Evolutionary conservation across 2,329 filamentous ascomycete genomes (phyloP).

Genomic region (Escovopsis sp.): DNA sequence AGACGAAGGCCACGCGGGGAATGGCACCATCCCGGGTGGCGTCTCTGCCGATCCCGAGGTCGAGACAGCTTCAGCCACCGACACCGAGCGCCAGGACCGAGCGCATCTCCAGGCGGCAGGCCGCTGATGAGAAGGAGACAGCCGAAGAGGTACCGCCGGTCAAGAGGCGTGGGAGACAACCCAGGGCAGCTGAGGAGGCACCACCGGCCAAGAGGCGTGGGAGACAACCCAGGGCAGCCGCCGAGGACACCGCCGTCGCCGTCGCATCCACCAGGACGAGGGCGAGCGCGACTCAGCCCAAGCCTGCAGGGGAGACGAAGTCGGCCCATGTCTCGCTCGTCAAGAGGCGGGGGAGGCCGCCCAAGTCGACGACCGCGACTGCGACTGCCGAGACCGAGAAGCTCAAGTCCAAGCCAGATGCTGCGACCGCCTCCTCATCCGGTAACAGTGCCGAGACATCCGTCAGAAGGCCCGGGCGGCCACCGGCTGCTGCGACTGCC

Average conservation of each 20-base stretch:
- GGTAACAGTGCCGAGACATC: background rate
- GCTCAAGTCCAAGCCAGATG: background rate
- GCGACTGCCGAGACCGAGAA: background rate
- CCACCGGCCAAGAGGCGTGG: background rate
- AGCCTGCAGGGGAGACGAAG: background rate
- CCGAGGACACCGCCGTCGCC: too few species aligned
- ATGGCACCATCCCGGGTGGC: background rate
- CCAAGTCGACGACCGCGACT: background rate
- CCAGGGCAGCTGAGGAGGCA: background rate
- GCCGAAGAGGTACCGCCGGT: background rate
- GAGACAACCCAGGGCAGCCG: background rate
- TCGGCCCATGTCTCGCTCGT: background rate
- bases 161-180: conserved; percentile 3
- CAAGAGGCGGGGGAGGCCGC: background rate
- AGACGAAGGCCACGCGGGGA: background rate
- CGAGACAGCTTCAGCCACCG: background rate
- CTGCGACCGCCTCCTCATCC: too few species aligned
- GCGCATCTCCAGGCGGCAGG: too few species aligned
- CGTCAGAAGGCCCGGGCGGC: background rate
- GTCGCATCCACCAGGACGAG: too few species aligned
- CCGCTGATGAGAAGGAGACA: too few species aligned
- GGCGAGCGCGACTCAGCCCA: background rate
- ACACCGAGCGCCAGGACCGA: background rate
- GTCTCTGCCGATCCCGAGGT: background rate
- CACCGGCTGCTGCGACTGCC: background rate